Conservation (phyloP, 2,329 filamentous ascomycete genomes). For the Botrytis byssoidea region DNA sequence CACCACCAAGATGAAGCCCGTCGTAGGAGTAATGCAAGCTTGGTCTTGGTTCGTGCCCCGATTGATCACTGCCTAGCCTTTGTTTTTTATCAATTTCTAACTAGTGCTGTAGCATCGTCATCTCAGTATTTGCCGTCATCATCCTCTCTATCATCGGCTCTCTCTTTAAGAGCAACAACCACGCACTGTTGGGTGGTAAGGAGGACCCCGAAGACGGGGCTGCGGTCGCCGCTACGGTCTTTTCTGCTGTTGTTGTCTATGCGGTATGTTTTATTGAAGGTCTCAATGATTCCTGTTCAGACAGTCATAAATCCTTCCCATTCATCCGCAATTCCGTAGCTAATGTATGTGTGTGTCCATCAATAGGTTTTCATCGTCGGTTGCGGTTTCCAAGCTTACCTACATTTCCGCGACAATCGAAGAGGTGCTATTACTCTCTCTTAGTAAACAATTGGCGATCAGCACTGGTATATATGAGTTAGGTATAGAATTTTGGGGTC, state of each 20-base stretch:
- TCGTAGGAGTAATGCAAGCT: constrained; percentile 87
- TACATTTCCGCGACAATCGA: constrained; percentile 80
- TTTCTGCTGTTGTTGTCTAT: constrained; percentile 85
- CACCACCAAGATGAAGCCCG: constrained; percentile 72
- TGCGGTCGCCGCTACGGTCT: constrained; percentile 80
- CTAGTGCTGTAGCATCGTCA: constrained; percentile 60
- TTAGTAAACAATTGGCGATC: constrained; percentile 23
- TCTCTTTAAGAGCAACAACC: constrained; percentile 77
- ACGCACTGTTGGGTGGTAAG: constrained; percentile 75
- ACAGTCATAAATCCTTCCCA: neutral
- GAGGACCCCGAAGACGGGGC: constrained; percentile 62
- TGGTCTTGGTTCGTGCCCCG: constrained; percentile 79
- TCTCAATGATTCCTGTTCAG: constrained; percentile 12
- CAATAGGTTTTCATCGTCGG: constrained; percentile 81
- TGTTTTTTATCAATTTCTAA: constrained; percentile 17
- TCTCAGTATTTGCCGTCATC: constrained; percentile 64
- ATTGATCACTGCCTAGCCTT: constrained; percentile 12
- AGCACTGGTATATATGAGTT: constrained; percentile 19
- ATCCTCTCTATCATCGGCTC: constrained; percentile 63
- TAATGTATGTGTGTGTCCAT: neutral
- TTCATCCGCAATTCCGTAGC: neutral
- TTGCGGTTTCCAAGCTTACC: constrained; percentile 82
- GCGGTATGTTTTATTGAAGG: constrained; percentile 59
- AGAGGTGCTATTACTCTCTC: constrained; percentile 78
- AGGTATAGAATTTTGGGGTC: constrained; percentile 10